Evolutionary conservation across 192 early-diverging fungal species (phyloP).

Genomic region (Backusella tarrabulga): DNA sequence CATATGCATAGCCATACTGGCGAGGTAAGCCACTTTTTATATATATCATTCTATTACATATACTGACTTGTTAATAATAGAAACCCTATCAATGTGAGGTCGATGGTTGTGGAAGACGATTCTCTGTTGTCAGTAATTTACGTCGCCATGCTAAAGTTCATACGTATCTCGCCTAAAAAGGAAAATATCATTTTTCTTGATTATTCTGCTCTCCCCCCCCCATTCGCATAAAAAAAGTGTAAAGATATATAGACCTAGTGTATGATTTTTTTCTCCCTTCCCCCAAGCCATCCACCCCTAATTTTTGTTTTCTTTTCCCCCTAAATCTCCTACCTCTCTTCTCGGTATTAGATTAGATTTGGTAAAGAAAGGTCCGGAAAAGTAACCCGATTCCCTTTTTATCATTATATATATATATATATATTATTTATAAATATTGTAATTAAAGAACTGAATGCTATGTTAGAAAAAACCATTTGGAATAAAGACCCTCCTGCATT

Average conservation of each 20-base stretch:
- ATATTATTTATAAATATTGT: not conserved
- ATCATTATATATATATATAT: slow-evolving; percentile 5
- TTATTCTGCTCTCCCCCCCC: not conserved
- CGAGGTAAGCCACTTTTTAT: slow-evolving; percentile 22
- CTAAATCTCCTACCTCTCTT: not conserved
- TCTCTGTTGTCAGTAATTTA: slow-evolving; percentile 70
- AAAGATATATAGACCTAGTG: not conserved
- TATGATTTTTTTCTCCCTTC: not conserved
- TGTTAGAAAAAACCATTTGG: not conserved
- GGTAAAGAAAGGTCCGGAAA: not conserved
- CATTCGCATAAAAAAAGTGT: not conserved
- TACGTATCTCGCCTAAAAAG: not conserved
- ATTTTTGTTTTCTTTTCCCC: not conserved
- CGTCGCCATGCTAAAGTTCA: slow-evolving; percentile 63
- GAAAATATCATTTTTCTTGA: not conserved
- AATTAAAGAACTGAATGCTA: not conserved
- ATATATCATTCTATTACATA: not conserved
- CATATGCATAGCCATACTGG: slow-evolving; percentile 43
- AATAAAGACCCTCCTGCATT: not conserved
- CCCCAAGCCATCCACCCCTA: not conserved
- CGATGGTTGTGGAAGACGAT: slow-evolving; percentile 61
- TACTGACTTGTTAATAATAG: not conserved
- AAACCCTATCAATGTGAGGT: slow-evolving; percentile 51
- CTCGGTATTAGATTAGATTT: not conserved
- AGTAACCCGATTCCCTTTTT: not conserved